phyloP scores from a whole-genome alignment of 495 filamentous ascomycete genomes.

The Neurospora tetrasperma region DNA sequence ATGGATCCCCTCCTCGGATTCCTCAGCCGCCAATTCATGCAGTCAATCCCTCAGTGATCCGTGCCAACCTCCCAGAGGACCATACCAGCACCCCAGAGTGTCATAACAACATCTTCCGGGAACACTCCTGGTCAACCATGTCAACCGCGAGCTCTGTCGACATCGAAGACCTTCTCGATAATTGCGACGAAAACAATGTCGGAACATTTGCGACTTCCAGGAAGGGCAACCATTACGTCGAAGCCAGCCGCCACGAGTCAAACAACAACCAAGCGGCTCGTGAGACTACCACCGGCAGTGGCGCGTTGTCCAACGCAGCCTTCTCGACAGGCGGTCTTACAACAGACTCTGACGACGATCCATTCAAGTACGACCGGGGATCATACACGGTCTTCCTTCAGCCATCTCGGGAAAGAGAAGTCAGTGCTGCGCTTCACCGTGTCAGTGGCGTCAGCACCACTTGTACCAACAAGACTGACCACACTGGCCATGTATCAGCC shows the following conservation, averaged over 20 bases:
- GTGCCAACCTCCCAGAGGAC: not conserved
- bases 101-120: not conserved
- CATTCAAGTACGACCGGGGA: constrained; percentile 22
- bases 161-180: not conserved
- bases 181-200: not conserved
- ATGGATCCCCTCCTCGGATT: not conserved
- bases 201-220: not conserved
- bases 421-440: constrained; percentile 17
- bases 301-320: constrained; percentile 1
- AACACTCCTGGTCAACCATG: not conserved
- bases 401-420: constrained; percentile 18
- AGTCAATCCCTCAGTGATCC: not conserved
- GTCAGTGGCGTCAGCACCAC: constrained; percentile 7
- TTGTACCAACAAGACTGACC: constrained; percentile 1
- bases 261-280: not conserved
- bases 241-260: not conserved
- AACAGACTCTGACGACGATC: constrained; percentile 22
- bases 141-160: not conserved
- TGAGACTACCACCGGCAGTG: not conserved
- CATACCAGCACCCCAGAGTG: not conserved
- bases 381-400: constrained; percentile 15
- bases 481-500: not conserved
- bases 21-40: not conserved
- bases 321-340: constrained; percentile 7
- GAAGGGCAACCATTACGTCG: not conserved